Base-by-base conservation (phyloP, 257 asterid genomes). In the Gardenia jasminoides region DNA sequence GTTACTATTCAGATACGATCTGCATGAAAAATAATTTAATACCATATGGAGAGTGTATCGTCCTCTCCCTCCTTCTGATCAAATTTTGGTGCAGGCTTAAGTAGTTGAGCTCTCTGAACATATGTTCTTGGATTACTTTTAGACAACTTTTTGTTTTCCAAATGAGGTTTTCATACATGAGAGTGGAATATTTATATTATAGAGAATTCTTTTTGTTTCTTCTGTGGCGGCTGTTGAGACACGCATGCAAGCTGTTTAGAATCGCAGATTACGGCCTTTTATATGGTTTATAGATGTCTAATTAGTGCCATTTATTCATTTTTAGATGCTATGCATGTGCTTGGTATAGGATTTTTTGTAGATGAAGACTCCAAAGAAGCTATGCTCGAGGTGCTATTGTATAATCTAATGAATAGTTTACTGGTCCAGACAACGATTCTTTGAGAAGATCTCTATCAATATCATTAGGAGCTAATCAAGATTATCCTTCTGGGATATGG, bases 401-500 rank as follows among this genome's bases (percentile, higher is more conserved):
- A 19, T 67, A 28, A 64, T 64, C 16, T 28, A 30, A 12, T 62
- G 33, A 26, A 26, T 26, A 61, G 10, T 17, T 17, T 61, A 10
- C 3, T 36, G 41, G 41, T 36, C 4, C 41, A 0, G 41, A 36
- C 41, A 36, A 36, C 4, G 64, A 72, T 47, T 72, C 65, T 72
- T 56, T 72, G 46, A 50, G 65, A 48, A 30, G 39, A 30, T 17
- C n/a, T 67, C 46, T n/a, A n/a, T n/a, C 36, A 3, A 16, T 26
- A 71, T 47, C 26, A 71, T 47, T 71, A 13, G 7, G 76, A 50
- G 46, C 50, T 72, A 17, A 48, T 72, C 65, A 50, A 72, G 28
- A 50, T 72, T 72, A 72, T 72, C 76, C 65, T 30, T 72, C 64
- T 28, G n/a, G 36, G 44, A 54, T 26, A 22, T 72, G 20, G 26